Evolutionary conservation across 768 basidiomycete genomes (phyloP).

Genomic region (Neoboletus brunneissimus): DNA sequence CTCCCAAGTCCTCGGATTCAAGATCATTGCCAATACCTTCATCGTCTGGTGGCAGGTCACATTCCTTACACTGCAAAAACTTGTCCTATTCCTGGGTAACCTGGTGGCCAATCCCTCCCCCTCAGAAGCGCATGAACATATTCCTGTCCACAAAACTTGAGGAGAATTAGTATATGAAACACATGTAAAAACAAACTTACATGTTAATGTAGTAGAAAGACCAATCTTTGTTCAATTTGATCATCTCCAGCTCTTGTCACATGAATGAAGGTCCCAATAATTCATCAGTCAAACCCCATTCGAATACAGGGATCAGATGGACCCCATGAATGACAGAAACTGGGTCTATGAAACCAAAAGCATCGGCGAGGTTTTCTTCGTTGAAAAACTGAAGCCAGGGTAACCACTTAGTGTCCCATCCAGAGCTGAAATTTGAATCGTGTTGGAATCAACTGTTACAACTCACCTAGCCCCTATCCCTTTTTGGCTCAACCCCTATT

Average conservation of each 20-base stretch:
- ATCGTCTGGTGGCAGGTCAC: not conserved
- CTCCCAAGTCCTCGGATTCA: no score
- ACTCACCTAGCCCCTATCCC: no score
- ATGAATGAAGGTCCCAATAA: not conserved
- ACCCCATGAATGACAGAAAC: constrained; percentile 34
- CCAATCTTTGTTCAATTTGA: constrained; percentile 19
- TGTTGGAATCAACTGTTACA: constrained; percentile 37
- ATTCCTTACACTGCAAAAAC: not conserved
- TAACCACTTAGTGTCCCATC: constrained; percentile 29
- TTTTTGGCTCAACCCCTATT: no score
- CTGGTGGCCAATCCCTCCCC: not conserved
- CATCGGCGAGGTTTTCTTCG: constrained; percentile 13
- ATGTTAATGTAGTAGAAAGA: constrained; percentile 24
- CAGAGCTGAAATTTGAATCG: constrained; percentile 22
- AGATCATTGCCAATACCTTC: not conserved
- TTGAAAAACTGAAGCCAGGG: constrained; percentile 40
- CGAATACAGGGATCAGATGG: constrained; percentile 45
- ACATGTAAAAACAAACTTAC: not conserved
- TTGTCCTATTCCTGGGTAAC: constrained; percentile 10
- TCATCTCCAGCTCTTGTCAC: not conserved
- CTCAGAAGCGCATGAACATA: not conserved
- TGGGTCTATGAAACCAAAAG: constrained; percentile 50
- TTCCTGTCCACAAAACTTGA: not conserved
- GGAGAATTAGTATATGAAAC: not conserved
- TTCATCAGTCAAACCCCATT: not conserved